Base-by-base conservation (phyloP, 306 rosid genomes). In the Canavalia gladiata region DNA sequence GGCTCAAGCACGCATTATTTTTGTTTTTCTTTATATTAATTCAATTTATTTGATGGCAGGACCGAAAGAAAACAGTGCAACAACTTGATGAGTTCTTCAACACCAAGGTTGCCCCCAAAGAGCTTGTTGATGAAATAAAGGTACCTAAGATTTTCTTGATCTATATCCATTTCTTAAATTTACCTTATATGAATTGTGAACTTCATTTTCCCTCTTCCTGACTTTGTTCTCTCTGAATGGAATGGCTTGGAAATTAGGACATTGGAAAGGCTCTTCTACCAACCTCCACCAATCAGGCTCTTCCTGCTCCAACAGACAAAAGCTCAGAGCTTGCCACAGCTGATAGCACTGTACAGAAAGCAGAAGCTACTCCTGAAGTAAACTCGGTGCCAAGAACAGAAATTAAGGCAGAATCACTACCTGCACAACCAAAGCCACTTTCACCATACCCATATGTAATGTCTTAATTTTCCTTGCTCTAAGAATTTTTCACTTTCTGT, bases 261-360 rank as follows among this genome's bases (percentile, higher is more conserved):
- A 96, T 96, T 33, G 99, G 99, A 76, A 81, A 62, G 87, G 98
- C 97, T 76, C 84, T 96, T 81, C 89, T 96, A 58, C 98, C 99
- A 54, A 42, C 83, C 34, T 55, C 94, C 9, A 81, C 78, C 58
- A 12, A 84, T 86, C 91, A 91, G 83, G 65, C 87, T 84, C 98
- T 96, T 83, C 97, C 98, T 7, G 82, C 89, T 62, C 89, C 98
- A 63, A 68, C 55, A 37, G 87, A 83, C 54, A 67, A 69, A 74
- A 86, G n/a, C 43, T 76, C 87, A n/a, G 95, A 72, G 74, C 86
- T 86, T 31, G 75, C 89, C 52, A 73, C 90, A 4, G 74, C 90
- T 47, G 78, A 59, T 10, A 79, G 30, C 81, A 72, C 87, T 35
- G 85, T 75, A 72, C 90, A 74, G 80, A 84, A 88, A 76, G 75